Percentiles rank a stretch among this genome's conserved stretches.
Evolutionary conservation across 164 flowering plant species (phyloP).

Genomic region (Magnolia changhungtana): DNA sequence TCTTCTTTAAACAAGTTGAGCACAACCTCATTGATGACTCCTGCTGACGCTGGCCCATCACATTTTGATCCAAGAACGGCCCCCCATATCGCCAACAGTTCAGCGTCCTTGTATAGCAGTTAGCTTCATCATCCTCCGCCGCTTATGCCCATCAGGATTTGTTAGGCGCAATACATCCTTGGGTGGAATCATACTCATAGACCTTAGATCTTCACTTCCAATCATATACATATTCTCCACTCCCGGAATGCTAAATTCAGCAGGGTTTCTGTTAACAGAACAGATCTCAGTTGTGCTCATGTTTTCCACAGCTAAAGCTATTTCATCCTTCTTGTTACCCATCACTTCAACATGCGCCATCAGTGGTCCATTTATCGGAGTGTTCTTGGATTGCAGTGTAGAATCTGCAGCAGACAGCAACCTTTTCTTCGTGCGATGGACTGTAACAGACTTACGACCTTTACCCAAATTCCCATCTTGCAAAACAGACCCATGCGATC

Average conservation of each 20-base stretch:
- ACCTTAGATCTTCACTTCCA: conserved; percentile 35
- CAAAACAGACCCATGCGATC: conserved; percentile 21
- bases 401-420: conserved; percentile 14
- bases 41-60: conserved; percentile 3
- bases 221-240: conserved; percentile 55
- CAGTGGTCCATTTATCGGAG: background rate
- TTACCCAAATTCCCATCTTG: conserved; percentile 13
- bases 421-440: conserved; percentile 20
- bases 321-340: conserved; percentile 10
- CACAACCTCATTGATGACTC: background rate
- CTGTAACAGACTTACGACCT: conserved; percentile 17
- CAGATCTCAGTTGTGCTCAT: conserved; percentile 29
- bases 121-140: conserved; percentile 31
- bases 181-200: conserved; percentile 14
- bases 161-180: conserved; percentile 11
- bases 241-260: conserved; percentile 65
- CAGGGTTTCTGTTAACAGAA: conserved; percentile 68
- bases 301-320: conserved; percentile 18
- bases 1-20: background rate
- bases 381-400: background rate
- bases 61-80: background rate
- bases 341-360: conserved; percentile 16
- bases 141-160: conserved; percentile 25
- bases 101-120: conserved; percentile 17
- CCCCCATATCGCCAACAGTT: background rate